These are phyloP conservation scores for Exophiala mesophila DNA, from an alignment of 2,329 filamentous ascomycete genomes.

Conservation along the genomic window DNA sequence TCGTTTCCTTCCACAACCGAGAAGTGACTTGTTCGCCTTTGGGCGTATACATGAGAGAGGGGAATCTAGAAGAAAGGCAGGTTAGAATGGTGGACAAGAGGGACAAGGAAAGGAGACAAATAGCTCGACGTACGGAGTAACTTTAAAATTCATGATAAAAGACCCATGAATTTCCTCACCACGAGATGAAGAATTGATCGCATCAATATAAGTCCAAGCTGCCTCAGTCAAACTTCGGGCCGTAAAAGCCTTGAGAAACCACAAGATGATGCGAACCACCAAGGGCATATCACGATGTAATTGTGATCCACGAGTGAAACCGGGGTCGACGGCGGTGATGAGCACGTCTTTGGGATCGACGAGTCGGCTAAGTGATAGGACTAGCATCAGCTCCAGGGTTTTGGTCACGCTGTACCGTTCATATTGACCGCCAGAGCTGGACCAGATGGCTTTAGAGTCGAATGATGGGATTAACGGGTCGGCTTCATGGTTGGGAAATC, in stretches of 20 bases:
- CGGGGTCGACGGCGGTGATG: slow-evolving; percentile 1
- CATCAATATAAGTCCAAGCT: not conserved
- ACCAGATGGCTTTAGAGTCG: not conserved
- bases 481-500: not conserved
- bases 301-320: not conserved
- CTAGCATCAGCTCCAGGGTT: slow-evolving; percentile 1
- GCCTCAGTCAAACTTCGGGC: not conserved
- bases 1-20: not conserved
- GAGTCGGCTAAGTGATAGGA: not conserved
- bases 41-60: not conserved
- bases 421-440: not conserved
- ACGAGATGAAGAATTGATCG: no score
- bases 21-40: not conserved
- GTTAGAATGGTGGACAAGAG: no score
- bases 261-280: not conserved
- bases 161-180: not conserved
- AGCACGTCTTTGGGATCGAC: slow-evolving; percentile 1
- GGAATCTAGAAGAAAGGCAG: slow-evolving; percentile 1
- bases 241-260: not conserved
- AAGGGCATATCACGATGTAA: not conserved
- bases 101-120: not conserved
- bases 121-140: not conserved
- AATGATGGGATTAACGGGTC: slow-evolving; percentile 1
- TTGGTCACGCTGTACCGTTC: not conserved
- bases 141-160: not conserved